These are phyloP conservation scores for Penicillium occitanis DNA, from an alignment of 2,329 filamentous ascomycete species.

Conservation along the genomic window DNA sequence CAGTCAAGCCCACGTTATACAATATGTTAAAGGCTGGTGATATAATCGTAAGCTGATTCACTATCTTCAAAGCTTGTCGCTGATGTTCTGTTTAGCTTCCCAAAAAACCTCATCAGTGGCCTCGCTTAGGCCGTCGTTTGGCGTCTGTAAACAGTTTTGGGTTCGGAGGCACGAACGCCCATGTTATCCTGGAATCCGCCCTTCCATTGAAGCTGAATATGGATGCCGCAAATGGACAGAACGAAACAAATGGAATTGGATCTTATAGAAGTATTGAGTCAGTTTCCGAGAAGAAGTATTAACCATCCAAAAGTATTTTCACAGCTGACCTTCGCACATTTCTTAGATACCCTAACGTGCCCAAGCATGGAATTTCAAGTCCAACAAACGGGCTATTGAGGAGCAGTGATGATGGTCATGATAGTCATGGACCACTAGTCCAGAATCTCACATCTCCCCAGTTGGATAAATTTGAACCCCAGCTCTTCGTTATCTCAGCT, in stretches of 20 bases:
- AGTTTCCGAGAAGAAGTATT: background rate
- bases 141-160: constrained; percentile 48
- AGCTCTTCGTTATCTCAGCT: background rate
- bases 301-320: background rate
- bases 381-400: background rate
- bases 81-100: background rate
- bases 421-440: background rate
- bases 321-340: background rate
- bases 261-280: background rate
- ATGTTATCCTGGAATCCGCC: constrained; percentile 27
- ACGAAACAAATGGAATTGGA: constrained; percentile 27
- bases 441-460: background rate
- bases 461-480: constrained; percentile 31
- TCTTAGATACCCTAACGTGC: background rate
- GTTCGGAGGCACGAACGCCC: constrained; percentile 39
- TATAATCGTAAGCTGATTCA: background rate
- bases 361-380: background rate
- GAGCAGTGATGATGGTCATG: background rate
- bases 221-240: constrained; percentile 26
- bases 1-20: background rate
- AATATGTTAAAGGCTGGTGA: background rate
- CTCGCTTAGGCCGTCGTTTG: constrained; percentile 2
- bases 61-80: background rate
- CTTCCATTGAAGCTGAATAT: background rate
- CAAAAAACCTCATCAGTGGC: background rate